These are phyloP conservation scores for Acrocalymma vagum DNA, from an alignment of 2,329 filamentous ascomycete genomes.

Conservation along the genomic window DNA sequence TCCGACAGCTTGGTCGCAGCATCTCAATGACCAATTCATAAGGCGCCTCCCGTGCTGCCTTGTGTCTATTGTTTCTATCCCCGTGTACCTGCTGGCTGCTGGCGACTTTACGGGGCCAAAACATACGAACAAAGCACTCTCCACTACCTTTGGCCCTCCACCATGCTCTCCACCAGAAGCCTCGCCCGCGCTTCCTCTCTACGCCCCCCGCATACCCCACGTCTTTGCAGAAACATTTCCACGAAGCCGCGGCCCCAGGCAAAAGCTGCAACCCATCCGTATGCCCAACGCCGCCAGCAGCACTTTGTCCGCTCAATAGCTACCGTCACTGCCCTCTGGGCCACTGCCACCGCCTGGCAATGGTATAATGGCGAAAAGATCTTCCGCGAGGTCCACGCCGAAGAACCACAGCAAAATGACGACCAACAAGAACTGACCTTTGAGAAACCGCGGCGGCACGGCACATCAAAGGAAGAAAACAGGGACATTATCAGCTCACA, in stretches of 20 bases:
- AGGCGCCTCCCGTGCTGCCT: background rate
- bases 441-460: slow-evolving; percentile 69
- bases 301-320: slow-evolving; percentile 55
- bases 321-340: slow-evolving; percentile 52
- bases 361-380: slow-evolving; percentile 52
- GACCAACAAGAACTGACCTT: slow-evolving; percentile 68
- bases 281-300: slow-evolving; percentile 55
- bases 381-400: slow-evolving; percentile 56
- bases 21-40: background rate
- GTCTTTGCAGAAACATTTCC: slow-evolving; percentile 33
- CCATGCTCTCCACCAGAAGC: slow-evolving; percentile 41
- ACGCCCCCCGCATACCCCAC: slow-evolving; percentile 31
- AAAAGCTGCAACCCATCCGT: slow-evolving; percentile 41
- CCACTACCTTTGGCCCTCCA: slow-evolving; percentile 18
- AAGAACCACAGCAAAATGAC: slow-evolving; percentile 56
- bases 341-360: slow-evolving; percentile 54
- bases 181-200: slow-evolving; percentile 40
- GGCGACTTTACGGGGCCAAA: no score
- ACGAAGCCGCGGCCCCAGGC: slow-evolving; percentile 29
- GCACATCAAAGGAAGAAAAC: slow-evolving; percentile 72
- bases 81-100: slow-evolving; percentile 7
- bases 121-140: background rate
- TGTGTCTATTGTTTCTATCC: slow-evolving; percentile 14
- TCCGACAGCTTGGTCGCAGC: background rate
- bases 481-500: slow-evolving; percentile 82